Percentiles rank a stretch among this genome's conserved stretches.
These are phyloP conservation scores for Staphylotrichum longicolle DNA, from an alignment of 495 filamentous ascomycete genomes.

Conservation along the genomic window DNA sequence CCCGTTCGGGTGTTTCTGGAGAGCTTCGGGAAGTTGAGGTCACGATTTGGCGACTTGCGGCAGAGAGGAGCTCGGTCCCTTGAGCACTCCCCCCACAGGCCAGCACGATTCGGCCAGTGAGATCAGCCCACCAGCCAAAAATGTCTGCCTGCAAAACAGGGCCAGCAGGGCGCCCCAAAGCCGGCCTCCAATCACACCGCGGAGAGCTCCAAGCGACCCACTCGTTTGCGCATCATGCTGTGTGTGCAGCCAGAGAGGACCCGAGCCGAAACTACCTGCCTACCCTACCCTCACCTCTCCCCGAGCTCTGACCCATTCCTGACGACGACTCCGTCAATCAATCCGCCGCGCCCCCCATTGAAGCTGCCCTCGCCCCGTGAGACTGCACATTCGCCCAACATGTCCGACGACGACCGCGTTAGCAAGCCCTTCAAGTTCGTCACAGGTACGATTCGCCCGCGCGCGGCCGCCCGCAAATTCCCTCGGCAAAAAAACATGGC, in stretches of 20 bases:
- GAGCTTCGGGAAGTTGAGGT: conserved; percentile 20
- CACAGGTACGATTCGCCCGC: conserved; percentile 68
- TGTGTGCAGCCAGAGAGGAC: conserved; percentile 4
- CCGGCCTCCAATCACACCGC: conserved; percentile 13
- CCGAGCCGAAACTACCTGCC: conserved; percentile 12
- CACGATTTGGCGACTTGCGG: conserved; percentile 12
- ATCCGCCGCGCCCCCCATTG: conserved; percentile 16
- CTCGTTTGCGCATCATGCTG: conserved; percentile 11
- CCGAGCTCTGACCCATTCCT: conserved; percentile 19
- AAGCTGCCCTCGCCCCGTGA: conserved; percentile 18
- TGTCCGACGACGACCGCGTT: conserved; percentile 87
- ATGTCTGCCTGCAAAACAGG: conserved; percentile 12
- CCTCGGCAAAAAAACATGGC: conserved; percentile 38
- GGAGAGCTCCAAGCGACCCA: not conserved
- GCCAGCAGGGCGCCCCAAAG: conserved; percentile 24
- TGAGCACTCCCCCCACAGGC: conserved; percentile 10
- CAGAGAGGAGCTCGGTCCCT: conserved; percentile 26
- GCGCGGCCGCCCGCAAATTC: conserved; percentile 28
- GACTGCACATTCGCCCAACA: conserved; percentile 48
- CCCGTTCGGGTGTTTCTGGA: conserved; percentile 18
- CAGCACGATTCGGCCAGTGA: conserved; percentile 18
- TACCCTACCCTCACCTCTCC: conserved; percentile 21
- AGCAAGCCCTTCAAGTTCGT: conserved; percentile 99
- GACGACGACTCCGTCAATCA: conserved; percentile 20
- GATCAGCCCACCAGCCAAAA: conserved; percentile 26